Conservation (phyloP, 1,139 yeast genomes). For the Lodderomyces oxycetoniae region DNA sequence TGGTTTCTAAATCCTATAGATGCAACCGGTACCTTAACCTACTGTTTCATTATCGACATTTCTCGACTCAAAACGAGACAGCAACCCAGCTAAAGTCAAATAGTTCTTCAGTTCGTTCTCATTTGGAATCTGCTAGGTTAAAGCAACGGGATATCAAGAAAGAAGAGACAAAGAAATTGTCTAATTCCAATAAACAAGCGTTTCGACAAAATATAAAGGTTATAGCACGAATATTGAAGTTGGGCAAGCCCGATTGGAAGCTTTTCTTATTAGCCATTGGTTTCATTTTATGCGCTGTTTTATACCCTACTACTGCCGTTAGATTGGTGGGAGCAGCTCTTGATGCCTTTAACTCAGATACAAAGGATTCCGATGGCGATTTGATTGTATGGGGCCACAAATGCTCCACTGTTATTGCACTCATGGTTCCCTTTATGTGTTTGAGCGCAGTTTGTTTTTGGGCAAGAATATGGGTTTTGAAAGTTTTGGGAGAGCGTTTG, state of each 20-base stretch:
- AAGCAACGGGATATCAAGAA: slow-evolving; percentile 27
- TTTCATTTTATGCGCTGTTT: slow-evolving; percentile 43
- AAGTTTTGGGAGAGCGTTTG: slow-evolving; percentile 39
- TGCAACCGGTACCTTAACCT: too few relatives aligned
- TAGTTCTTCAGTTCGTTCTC: slow-evolving; percentile 22
- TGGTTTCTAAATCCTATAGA: too few relatives aligned
- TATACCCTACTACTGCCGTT: slow-evolving; percentile 45
- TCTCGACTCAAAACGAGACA: too few relatives aligned
- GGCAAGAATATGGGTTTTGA: slow-evolving; percentile 48
- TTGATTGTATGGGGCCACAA: slow-evolving; percentile 45
- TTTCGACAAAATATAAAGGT: slow-evolving; percentile 35
- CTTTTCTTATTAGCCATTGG: slow-evolving; percentile 38
- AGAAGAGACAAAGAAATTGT: slow-evolving; percentile 31
- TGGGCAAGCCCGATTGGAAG: slow-evolving; percentile 40
- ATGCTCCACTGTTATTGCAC: slow-evolving; percentile 36
- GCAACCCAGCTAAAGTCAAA: too few relatives aligned
- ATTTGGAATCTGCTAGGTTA: slow-evolving; percentile 26
- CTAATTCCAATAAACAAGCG: slow-evolving; percentile 22
- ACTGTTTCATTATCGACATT: too few relatives aligned
- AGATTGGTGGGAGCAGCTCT: slow-evolving; percentile 45
- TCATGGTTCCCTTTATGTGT: slow-evolving; percentile 46
- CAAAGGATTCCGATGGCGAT: slow-evolving; percentile 37
- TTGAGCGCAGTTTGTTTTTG: slow-evolving; percentile 45
- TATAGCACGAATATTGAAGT: slow-evolving; percentile 31
- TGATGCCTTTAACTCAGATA: slow-evolving; percentile 39